Evolutionary conservation across 208 protist genomes (phyloP), one percentile per base, ranked within the genome.

Genomic region (Tritrichomonas foetus): DNA sequence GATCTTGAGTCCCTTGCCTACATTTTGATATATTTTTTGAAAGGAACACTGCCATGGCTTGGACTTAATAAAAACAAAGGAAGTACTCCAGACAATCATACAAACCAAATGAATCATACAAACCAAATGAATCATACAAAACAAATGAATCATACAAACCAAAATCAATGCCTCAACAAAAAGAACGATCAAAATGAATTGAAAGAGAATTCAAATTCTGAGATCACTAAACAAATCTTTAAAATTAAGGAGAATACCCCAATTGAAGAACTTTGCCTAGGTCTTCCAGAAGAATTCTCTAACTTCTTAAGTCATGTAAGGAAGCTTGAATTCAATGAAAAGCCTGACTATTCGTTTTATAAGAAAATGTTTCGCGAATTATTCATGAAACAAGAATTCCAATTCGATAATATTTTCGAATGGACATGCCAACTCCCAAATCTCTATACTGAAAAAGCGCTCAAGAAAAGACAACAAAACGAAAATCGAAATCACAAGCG

Each of bases 1-100:
- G 89, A 93, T 57, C 30, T 89, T n/a, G 78, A 89, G 57, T 53
- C 41, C 20, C 25, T 89, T 47, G 78, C n/a, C 39, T 89, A 89
- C 30, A 39, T 89, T 27, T 33, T 89, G 33, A 39, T 89, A 27
- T 89, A 89, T 36, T 57, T 89, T 36, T 5, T 57, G 27, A 89
- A 89, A 89, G 78, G 47, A 0, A n/a, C 16, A 33, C 41, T 89
- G 16, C 78, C 78, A 3, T 89, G 78, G 78, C 74, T 50, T 50
- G 50, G 41, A 25, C 50, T 47, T 39, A 82, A 50, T 30, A 49
- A 3, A 64, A 92, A 66, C 9, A 16, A 55, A 41, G 11, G 13
- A 92, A 61, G 39, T 33, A n/a, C n/a, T n/a, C n/a, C n/a, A n/a
- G n/a, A n/a, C n/a, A n/a, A n/a, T n/a, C n/a, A n/a, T n/a, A n/a